Evolutionary conservation across 805 yeast genomes (phyloP), one percentile per base, ranked within the genome.

Genomic region (Nakazawaea wickerhamii): DNA sequence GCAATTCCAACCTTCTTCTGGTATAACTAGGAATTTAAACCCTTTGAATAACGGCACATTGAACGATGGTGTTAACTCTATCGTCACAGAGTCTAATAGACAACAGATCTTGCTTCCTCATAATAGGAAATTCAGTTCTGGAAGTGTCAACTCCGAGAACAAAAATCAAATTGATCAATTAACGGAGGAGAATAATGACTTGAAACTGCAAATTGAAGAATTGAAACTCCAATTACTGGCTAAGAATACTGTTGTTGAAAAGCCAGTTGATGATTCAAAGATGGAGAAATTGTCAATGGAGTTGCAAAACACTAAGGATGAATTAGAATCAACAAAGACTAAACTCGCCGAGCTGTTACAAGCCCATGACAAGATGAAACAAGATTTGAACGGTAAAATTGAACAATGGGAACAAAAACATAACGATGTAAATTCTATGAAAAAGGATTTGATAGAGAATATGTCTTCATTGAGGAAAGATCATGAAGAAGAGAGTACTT

Each of bases 401-500:
- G 27, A 40, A 8, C 41, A 47, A 17, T 45, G 48, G 47, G 45
- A 50, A 41, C 33, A 40, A 6, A 48, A 48, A 20, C 45, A 46
- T 30, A 45, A 50, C 38, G 59, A 62, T 40, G 47, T 67, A 43
- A 57, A 54, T 39, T 45, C 55, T 4, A 70, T 79, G 68, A 84
- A 83, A 54, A 66, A 71, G 23, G 89, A 84, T 50, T 60, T 86
- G 18, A 58, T 81, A 11, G 84, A 81, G 15, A 84, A 82, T 52
- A 70, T 85, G 78, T 64, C 83, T 0, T 71, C 79, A 25, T 73
- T 82, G 48, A 89, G 84, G 50, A 55, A 55, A 9, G 89, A 81
- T 38, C 73, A 73, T 48, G 61, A 67, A 2, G 66, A 65, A 28
- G 90, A 84, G 50, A 62, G 82, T 1, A 67, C 69, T 35, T 44